Conservation (phyloP, 805 yeast genomes). For the Saccharomycopsis schoenii region DNA sequence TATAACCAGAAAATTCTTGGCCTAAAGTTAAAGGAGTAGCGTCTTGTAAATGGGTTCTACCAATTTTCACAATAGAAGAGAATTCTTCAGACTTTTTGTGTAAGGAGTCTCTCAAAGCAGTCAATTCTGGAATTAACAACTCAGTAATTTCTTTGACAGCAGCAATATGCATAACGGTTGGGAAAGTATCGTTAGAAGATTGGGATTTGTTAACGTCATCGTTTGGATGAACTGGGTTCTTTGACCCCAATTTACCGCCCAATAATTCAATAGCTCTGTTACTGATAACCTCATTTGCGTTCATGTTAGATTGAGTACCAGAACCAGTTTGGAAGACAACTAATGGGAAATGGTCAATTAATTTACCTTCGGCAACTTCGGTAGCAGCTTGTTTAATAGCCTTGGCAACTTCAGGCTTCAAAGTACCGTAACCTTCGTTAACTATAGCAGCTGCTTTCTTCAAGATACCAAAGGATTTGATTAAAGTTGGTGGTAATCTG, state of each 20-base stretch:
- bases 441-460: slow-evolving; percentile 93
- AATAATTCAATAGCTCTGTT: slow-evolving; percentile 95
- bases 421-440: slow-evolving; percentile 67
- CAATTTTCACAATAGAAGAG: slow-evolving; percentile 85
- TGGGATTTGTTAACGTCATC: slow-evolving; percentile 98
- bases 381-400: slow-evolving; percentile 93
- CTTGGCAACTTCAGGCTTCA: slow-evolving; percentile 72
- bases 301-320: slow-evolving; percentile 98
- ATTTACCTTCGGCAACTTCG: slow-evolving; percentile 87
- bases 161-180: slow-evolving; percentile 99
- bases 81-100: slow-evolving; percentile 75
- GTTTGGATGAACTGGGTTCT: slow-evolving; percentile 93
- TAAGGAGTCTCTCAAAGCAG: slow-evolving; percentile 68
- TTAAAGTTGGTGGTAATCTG: slow-evolving; percentile 82
- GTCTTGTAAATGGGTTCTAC: slow-evolving; percentile 98
- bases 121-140: slow-evolving; percentile 71
- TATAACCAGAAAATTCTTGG: slow-evolving; percentile 96
- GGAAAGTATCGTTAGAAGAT: slow-evolving; percentile 98
- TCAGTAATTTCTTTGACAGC: slow-evolving; percentile 82
- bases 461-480: slow-evolving; percentile 85
- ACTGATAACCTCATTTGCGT: slow-evolving; percentile 96
- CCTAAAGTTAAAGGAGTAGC: slow-evolving; percentile 98
- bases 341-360: slow-evolving; percentile 90
- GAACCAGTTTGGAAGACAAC: slow-evolving; percentile 99
- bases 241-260: slow-evolving; percentile 88